Conservation (phyloP, 495 filamentous ascomycete genomes). For the Aspergillus sclerotiicarbonarius region DNA sequence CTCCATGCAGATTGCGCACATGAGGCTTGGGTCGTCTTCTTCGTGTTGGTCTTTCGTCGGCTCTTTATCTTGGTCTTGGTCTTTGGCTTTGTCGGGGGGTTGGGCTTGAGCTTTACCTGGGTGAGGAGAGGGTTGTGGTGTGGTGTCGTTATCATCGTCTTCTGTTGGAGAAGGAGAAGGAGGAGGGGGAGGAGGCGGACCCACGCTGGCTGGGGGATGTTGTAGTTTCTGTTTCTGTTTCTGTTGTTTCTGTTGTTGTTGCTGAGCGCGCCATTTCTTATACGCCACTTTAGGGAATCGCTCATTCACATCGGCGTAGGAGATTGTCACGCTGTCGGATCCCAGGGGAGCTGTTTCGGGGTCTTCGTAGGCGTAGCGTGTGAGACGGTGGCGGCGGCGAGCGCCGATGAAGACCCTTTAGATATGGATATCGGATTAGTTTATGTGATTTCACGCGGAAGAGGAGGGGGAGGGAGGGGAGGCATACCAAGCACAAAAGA, state of each 20-base stretch:
- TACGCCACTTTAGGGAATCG: constrained; percentile 87
- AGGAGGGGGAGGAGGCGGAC: no score
- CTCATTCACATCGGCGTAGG: constrained; percentile 69
- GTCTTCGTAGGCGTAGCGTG: constrained; percentile 2
- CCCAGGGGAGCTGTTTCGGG: constrained; percentile 14
- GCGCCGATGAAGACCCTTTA: constrained; percentile 18
- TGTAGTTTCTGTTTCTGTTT: no score
- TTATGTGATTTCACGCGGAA: not conserved
- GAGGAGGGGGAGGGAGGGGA: not conserved
- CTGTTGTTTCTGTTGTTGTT: not conserved
- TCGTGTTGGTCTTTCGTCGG: no score
- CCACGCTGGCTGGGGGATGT: no score
- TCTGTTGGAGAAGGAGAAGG: no score
- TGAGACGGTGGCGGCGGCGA: constrained; percentile 9
- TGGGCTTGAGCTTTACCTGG: constrained; percentile 2
- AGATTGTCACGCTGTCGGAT: constrained; percentile 4
- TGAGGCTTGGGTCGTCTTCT: constrained; percentile 54
- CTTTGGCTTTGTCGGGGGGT: not conserved
- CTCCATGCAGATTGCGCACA: constrained; percentile 88
- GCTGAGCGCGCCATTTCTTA: constrained; percentile 71
- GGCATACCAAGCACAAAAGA: constrained; percentile 14
- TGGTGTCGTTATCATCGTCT: no score
- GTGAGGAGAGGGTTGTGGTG: no score
- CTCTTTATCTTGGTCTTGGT: no score
- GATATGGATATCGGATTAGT: not conserved